phyloP scores from a whole-genome alignment of 2,329 filamentous ascomycete species.

The Hymenoscyphus fructigenus region DNA sequence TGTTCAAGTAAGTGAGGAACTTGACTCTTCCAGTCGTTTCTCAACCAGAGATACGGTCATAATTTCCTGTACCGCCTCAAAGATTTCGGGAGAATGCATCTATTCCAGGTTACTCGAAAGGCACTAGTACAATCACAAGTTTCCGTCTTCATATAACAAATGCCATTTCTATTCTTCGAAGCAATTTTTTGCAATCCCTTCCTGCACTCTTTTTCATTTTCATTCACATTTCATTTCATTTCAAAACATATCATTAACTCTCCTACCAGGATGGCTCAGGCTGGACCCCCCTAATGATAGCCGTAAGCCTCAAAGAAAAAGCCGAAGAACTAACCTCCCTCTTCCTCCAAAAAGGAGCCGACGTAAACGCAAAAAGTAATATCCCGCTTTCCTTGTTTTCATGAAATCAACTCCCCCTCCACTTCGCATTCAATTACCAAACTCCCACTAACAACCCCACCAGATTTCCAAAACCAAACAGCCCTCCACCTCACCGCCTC shows the following conservation, averaged over 20 bases:
- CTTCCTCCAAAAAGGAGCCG: constrained; percentile 67
- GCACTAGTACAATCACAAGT: background rate
- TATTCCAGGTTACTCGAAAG: background rate
- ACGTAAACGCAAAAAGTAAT: constrained; percentile 70
- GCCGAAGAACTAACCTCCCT: constrained; percentile 67
- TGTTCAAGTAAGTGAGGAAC: constrained; percentile 56
- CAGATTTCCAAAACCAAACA: constrained; percentile 71
- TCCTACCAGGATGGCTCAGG: constrained; percentile 67
- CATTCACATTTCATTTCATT: background rate
- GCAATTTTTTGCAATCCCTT: too few relatives aligned
- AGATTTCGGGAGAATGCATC: background rate
- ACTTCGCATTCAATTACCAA: too few relatives aligned
- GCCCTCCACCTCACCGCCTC: constrained; percentile 89
- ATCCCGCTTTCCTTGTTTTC: background rate
- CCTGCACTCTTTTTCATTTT: too few relatives aligned
- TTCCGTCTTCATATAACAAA: too few relatives aligned
- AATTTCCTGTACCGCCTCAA: too few relatives aligned
- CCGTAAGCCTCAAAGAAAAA: constrained; percentile 66
- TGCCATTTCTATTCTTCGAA: too few relatives aligned
- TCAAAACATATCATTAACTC: too few relatives aligned
- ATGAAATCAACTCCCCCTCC: background rate
- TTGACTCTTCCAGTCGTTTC: background rate
- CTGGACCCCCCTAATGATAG: constrained; percentile 85
- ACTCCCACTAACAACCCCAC: background rate
- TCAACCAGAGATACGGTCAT: background rate